Percentiles rank a stretch among this genome's conserved stretches.
Evolutionary conservation across 2,329 filamentous ascomycete species (phyloP).

Genomic region (Scorias spongiosa): DNA sequence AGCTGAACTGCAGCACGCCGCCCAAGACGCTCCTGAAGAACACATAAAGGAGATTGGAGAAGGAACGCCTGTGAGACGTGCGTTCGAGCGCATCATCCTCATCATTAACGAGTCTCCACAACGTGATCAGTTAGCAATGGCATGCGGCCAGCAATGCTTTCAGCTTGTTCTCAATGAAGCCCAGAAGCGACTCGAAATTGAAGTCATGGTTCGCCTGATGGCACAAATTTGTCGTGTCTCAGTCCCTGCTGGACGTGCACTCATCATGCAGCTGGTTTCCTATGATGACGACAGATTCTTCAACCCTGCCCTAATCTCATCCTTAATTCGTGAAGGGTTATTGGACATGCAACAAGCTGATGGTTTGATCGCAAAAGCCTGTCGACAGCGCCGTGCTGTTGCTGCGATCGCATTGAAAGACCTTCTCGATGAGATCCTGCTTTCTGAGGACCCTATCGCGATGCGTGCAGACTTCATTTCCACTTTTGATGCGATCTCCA

Average conservation of each 20-base stretch:
- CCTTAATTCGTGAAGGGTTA: constrained; percentile 43
- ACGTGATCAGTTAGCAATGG: constrained; percentile 40
- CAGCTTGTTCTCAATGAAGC: constrained; percentile 38
- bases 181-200: constrained; percentile 42
- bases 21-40: constrained; percentile 42
- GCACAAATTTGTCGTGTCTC: constrained; percentile 47
- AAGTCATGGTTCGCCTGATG: constrained; percentile 47
- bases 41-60: constrained; percentile 42
- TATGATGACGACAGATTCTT: constrained; percentile 46
- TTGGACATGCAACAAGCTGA: constrained; percentile 45
- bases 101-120: constrained; percentile 38
- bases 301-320: constrained; percentile 45
- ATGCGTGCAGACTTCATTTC: constrained; percentile 74
- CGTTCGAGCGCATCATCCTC: constrained; percentile 42
- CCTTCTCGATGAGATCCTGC: constrained; percentile 61
- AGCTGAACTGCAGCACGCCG: constrained; percentile 40
- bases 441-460: constrained; percentile 62
- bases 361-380: constrained; percentile 54
- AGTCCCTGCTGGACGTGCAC: constrained; percentile 38
- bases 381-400: constrained; percentile 53
- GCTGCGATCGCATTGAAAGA: constrained; percentile 69
- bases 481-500: constrained; percentile 66
- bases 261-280: constrained; percentile 34
- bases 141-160: constrained; percentile 34
- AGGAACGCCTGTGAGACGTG: constrained; percentile 39